Conservation (phyloP, 805 yeast genomes). For the Wickerhamomyces strasburgensis region DNA sequence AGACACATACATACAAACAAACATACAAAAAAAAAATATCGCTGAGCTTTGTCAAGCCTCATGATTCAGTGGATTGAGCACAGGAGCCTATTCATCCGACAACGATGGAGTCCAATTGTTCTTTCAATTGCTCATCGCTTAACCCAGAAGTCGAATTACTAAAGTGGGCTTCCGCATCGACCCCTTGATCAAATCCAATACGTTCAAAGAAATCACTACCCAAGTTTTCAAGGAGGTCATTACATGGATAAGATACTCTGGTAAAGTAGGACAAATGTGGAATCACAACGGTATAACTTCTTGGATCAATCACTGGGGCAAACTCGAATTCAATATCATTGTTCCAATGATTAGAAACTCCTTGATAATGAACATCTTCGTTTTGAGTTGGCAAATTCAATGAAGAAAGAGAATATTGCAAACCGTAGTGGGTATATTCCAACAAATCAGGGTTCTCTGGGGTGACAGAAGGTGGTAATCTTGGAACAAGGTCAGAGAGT, state of each 20-base stretch:
- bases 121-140: background rate
- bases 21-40: too few species aligned
- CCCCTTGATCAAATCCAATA: background rate
- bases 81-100: background rate
- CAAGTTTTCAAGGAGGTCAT: conserved; percentile 5
- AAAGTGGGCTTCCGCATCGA: background rate
- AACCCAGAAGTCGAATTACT: background rate
- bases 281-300: conserved; percentile 9
- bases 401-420: conserved; percentile 28
- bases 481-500: conserved; percentile 52
- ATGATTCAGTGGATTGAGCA: background rate
- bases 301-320: conserved; percentile 6
- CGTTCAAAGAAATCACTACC: background rate
- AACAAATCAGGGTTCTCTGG: background rate
- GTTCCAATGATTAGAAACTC: conserved; percentile 10
- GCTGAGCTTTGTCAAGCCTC: background rate
- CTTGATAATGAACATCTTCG: conserved; percentile 11
- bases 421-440: conserved; percentile 29
- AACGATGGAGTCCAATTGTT: background rate
- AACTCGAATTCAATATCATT: conserved; percentile 3
- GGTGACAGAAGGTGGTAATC: conserved; percentile 45
- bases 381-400: conserved; percentile 32
- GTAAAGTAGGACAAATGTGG: conserved; percentile 17
- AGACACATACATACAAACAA: too few species aligned
- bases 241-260: conserved; percentile 20